Evolutionary conservation across 139 green algal genomes (phyloP), one percentile per base, ranked within the genome.

Genomic region (Chlamydomonas schloesseri): DNA sequence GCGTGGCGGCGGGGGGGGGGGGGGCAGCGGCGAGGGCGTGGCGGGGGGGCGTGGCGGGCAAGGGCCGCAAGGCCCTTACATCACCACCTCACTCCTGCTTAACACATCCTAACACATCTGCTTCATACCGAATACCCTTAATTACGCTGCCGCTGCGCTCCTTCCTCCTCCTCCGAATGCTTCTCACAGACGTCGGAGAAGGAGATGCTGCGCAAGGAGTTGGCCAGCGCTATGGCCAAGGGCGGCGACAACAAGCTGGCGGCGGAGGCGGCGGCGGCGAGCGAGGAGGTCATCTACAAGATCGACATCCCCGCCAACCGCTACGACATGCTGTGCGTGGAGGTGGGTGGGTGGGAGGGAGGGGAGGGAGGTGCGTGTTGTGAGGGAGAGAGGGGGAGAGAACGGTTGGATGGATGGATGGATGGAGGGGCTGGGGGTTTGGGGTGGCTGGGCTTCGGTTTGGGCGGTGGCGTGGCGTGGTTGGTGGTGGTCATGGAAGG

Each of bases 231-330:
- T 37, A 79, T 62, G 23, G 83, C 64, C 23, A 75, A 89, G 46
- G 78, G 72, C 24, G 85, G 68, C 31, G 85, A 77, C 60, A 57
- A 42, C n/a, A 86, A 73, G 55, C 68, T 55, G 26, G 46, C 73
- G 15, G 81, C 65, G 2, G 88, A 88, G 23, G 57, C 88, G 11
- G 81, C 81, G 6, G 83, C 87, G 8, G 94, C 90, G 28, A 94
- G 85, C 67, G 95, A 98, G 65, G 96, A 98, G 82, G 92, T 99
- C 31, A 96, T 99, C 70, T 99, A 99, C 92, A 98, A 99, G 80
- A 99, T 99, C 82, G 98, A 99, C 90, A 99, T 99, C 81, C 98
- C 98, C 34, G 98, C 98, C 81, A 99, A 99, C 92, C 93, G 98
- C 47, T 99, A 99, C 88, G 98, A 99, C 92, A 98, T 99, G 94